These are phyloP conservation scores for Butyriboletus loyo DNA, from an alignment of 768 basidiomycete species.

Conservation along the genomic window DNA sequence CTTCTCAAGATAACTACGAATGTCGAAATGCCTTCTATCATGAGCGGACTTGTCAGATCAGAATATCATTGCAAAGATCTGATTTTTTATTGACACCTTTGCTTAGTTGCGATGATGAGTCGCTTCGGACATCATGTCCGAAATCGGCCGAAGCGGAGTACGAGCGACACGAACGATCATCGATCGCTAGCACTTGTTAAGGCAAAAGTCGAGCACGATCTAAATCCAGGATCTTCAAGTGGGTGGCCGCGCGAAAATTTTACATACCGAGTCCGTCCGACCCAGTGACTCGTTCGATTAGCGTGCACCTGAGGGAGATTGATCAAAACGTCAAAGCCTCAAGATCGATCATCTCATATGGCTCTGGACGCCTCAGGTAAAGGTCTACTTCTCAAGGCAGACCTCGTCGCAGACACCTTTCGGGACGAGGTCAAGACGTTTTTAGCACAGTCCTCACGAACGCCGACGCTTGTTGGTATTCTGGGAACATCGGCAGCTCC, in stretches of 20 bases:
- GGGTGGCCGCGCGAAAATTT: neutral
- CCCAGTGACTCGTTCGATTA: no score
- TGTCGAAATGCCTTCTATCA: neutral
- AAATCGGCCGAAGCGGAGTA: no score
- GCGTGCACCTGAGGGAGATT: no score
- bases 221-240: neutral
- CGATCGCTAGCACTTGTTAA: no score
- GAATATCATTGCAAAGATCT: neutral
- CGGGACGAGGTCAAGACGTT: conserved; percentile 61
- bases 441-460: conserved; percentile 35
- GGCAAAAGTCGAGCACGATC: no score
- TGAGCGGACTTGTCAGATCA: neutral
- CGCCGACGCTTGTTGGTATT: conserved; percentile 86
- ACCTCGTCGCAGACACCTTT: conserved; percentile 69
- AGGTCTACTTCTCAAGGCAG: conserved; percentile 77
- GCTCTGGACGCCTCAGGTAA: conserved; percentile 43
- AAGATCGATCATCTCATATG: no score
- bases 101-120: no score
- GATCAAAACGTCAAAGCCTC: no score
- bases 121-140: no score
- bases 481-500: conserved; percentile 81
- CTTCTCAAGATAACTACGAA: neutral
- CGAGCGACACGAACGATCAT: no score
- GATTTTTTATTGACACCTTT: neutral
- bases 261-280: conserved; percentile 1